phyloP scores from a whole-genome alignment of 371 early-diverging fungal genomes.

The Mucor racemosus region DNA sequence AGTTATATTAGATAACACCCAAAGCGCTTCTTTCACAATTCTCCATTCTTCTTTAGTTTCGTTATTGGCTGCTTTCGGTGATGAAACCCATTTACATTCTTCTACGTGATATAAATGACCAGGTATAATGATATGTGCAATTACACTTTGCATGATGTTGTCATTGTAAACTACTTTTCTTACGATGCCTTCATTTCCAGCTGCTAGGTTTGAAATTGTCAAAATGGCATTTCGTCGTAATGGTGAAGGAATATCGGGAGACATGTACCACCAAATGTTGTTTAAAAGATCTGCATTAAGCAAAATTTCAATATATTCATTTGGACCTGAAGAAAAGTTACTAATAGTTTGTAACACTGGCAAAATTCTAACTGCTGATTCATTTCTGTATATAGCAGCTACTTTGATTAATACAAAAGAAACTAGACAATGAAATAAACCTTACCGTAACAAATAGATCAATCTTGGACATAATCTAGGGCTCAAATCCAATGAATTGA shows the following conservation, averaged over 20 bases:
- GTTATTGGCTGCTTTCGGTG: constrained; percentile 11
- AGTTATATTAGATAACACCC: constrained; percentile 48
- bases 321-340: constrained; percentile 54
- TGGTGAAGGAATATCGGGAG: constrained; percentile 10
- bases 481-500: constrained; percentile 6
- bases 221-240: constrained; percentile 49
- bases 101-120: constrained; percentile 17
- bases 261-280: constrained; percentile 24
- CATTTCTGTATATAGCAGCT: not conserved
- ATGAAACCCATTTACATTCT: constrained; percentile 10
- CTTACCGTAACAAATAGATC: constrained; percentile 23
- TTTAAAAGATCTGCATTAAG: constrained; percentile 44
- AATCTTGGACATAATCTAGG: constrained; percentile 20
- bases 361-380: not conserved
- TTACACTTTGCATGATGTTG: constrained; percentile 39
- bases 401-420: not conserved
- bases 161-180: constrained; percentile 39
- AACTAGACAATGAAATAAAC: not conserved
- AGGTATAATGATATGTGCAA: constrained; percentile 24
- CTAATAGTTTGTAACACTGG: constrained; percentile 41
- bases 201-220: constrained; percentile 49
- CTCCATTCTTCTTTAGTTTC: constrained; percentile 43
- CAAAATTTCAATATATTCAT: constrained; percentile 40
- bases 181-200: constrained; percentile 43
- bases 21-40: constrained; percentile 45